Percentiles rank a stretch among this genome's conserved stretches.
These are phyloP conservation scores for Bondarzewia mesenterica DNA, from an alignment of 1,284 basidiomycete genomes.

Conservation along the genomic window DNA sequence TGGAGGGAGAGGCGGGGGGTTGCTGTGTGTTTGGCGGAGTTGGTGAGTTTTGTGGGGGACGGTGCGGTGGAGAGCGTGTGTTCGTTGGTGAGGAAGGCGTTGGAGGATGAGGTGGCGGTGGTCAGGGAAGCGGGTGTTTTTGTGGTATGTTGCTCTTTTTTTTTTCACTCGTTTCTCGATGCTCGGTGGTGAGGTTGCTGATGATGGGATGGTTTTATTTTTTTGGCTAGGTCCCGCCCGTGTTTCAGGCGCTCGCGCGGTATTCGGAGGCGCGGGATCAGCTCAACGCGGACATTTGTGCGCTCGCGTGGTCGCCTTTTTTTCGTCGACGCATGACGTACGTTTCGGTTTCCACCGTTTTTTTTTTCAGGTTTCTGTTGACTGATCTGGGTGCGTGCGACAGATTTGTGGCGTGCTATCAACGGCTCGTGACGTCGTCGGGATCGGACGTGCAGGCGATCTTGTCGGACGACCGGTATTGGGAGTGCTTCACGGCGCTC, in stretches of 20 bases:
- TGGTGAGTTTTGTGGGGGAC: conserved; percentile 13
- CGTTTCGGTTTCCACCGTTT: conserved; percentile 21
- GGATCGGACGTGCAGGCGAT: conserved; percentile 29
- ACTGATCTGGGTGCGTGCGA: neutral
- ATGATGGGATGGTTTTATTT: too few species aligned
- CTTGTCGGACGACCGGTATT: conserved; percentile 49
- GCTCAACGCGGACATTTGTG: conserved; percentile 43
- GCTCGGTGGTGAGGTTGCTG: too few species aligned
- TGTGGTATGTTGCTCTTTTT: conserved; percentile 41
- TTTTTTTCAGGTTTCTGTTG: neutral
- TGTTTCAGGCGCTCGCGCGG: conserved; percentile 41
- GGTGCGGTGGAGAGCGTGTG: conserved; percentile 24
- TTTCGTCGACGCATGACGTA: conserved; percentile 75
- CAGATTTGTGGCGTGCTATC: conserved; percentile 62
- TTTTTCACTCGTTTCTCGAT: conserved; percentile 4
- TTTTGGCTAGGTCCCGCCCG: conserved; percentile 39
- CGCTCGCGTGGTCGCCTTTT: conserved; percentile 44
- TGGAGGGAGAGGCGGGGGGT: conserved; percentile 18
- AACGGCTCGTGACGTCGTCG: conserved; percentile 45
- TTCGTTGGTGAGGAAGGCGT: conserved; percentile 50
- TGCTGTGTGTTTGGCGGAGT: neutral
- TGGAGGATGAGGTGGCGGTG: conserved; percentile 77
- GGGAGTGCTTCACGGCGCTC: conserved; percentile 51
- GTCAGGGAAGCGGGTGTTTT: conserved; percentile 75
- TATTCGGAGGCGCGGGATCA: conserved; percentile 28